Evolutionary conservation across 2,329 filamentous ascomycete genomes (phyloP).

Genomic region (Pseudogymnoascus destructans): DNA sequence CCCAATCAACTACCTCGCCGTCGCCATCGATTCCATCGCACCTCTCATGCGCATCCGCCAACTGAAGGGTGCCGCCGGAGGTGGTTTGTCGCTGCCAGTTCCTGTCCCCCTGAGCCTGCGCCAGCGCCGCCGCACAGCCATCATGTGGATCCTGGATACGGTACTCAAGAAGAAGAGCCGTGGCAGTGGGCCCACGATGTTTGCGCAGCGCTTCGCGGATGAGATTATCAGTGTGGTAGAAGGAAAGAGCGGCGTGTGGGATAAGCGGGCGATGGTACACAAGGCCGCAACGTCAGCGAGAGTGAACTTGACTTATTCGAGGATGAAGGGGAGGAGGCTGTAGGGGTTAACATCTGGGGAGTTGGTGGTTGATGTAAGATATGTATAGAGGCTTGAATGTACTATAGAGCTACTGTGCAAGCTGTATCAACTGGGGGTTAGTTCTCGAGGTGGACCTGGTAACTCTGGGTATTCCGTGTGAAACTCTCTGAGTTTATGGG

Average conservation of each 20-base stretch:
- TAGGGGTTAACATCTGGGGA: neutral
- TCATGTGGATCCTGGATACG: constrained; percentile 81
- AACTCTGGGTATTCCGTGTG: too few relatives aligned
- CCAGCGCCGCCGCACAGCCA: constrained; percentile 64
- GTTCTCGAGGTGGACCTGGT: too few relatives aligned
- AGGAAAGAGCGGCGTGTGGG: constrained; percentile 74
- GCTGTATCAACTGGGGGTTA: neutral
- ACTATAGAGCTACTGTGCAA: neutral
- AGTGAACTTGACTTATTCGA: constrained; percentile 48
- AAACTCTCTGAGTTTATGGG: too few relatives aligned
- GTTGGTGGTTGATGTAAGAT: neutral
- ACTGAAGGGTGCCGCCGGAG: constrained; percentile 68
- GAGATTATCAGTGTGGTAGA: constrained; percentile 82
- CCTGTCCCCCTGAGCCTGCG: constrained; percentile 63
- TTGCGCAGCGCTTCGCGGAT: constrained; percentile 67
- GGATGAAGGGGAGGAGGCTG: constrained; percentile 15
- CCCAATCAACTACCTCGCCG: constrained; percentile 75
- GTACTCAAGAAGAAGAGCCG: constrained; percentile 64
- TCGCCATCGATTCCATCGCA: constrained; percentile 85
- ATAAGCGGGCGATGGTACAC: constrained; percentile 63
- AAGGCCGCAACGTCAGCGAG: constrained; percentile 67
- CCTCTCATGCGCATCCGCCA: constrained; percentile 71
- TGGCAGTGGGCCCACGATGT: constrained; percentile 57
- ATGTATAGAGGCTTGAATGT: neutral
- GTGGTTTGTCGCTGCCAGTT: constrained; percentile 71